Base-by-base conservation (phyloP, 2,329 filamentous ascomycete genomes). In the Penicillium frequentans region DNA sequence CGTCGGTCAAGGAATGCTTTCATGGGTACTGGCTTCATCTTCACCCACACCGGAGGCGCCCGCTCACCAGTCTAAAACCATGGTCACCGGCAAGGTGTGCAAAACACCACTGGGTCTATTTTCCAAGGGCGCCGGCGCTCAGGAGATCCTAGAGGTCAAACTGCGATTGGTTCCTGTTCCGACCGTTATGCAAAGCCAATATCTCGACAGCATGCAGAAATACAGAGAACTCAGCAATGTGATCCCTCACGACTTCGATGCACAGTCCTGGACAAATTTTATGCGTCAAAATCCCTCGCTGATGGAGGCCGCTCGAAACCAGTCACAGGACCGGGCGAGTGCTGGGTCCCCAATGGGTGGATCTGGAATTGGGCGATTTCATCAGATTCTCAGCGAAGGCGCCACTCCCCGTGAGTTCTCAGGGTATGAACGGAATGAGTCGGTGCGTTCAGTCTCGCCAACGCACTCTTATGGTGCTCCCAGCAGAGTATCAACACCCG, bases 1-100 rank as follows among this genome's bases (percentile, higher is more conserved):
- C 55, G 93, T 97, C 24, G 95, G 95, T 23, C 93, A 99, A 75
- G 95, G 96, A 52, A 91, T 98, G 87, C 81, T 99, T 21, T 98
- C 95, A 37, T 89, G 90, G 84, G 86, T 88, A 23, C 81, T 98
- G 46, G 83, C 84, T 49, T 81, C 81, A n/a, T 75, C 83, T 52
- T 84, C 85, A 70, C 69, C 82, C 54, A 81, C 80, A 14, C 81
- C 83, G 9, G 79, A 82, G 57, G 79, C 79, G 19, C 78, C 81
- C 26, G 81, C 81, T 49, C 81, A 86, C 55, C 82, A 87, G 65
- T 86, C 86, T 13, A 86, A 88, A 69, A 82, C 85, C 33, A 76
- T 78, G 68, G 88, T 99, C 62, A 97, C 93, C 8, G 95, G 95
- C 55, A 89, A 92, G 33, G 90, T 99, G 54, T 91, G 90, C 69